Evolutionary conservation across 139 green algal species (phyloP), one percentile per base, ranked within the genome.

Genomic region (Haematococcus sp.): DNA sequence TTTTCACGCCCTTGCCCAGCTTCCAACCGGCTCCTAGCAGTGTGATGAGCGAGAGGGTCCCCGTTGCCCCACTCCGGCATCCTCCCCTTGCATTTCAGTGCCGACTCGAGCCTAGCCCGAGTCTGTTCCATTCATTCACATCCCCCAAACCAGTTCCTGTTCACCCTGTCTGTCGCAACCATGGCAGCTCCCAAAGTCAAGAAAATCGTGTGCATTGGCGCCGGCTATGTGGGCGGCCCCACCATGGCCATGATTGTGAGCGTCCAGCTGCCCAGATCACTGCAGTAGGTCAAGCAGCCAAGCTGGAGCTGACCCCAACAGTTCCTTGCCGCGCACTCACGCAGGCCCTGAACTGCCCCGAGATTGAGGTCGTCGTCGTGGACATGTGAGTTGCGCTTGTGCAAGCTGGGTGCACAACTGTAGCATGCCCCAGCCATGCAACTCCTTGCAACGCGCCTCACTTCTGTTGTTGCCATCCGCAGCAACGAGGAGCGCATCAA

Each of bases 211-310:
- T 95, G 90, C 76, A 95, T 95, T 33, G 90, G 90, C 1, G 90
- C 90, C 54, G 90, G 90, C 25, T 95, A 95, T 79, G 93, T 98
- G 34, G 93, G 93, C 7, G 92, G 91, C 28, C 92, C 92, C 23
- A 96, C 93, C 19, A 97, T 97, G 93, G 91, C 90, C 2, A 92
- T 96, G 82, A 97, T 98, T 68, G 94, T 68, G 22, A 68, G 61
- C 40, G 40, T 49, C 7, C 40, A 49, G 40, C 40, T 49, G 40
- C 40, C 40, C 40, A 49, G 40, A 49, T 49, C 40, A 49, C 40
- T 11, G 11, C 40, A 19, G 40, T 11, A 49, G 40, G 40, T 49
- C 40, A 49, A 49, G 40, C 40, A 7, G 11, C n/a, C n/a, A n/a
- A n/a, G n/a, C n/a, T n/a, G n/a, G n/a, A n/a, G n/a, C n/a, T n/a